These are phyloP conservation scores for Diplodia sapinea DNA, from an alignment of 2,329 filamentous ascomycete species.

Conservation along the genomic window DNA sequence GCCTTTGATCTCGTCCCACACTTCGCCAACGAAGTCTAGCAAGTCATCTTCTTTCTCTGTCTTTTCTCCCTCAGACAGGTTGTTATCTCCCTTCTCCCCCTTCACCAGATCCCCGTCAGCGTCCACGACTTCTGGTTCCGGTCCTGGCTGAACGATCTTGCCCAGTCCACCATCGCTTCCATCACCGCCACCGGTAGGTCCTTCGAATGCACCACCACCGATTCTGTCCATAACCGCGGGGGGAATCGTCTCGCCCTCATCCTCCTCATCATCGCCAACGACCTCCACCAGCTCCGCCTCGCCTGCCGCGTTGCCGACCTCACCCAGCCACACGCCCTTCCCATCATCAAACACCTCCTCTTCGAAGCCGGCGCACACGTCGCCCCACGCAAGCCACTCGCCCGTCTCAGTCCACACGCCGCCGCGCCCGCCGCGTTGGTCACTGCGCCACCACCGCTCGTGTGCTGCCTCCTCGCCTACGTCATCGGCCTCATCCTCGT, in stretches of 20 bases:
- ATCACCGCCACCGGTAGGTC: neutral
- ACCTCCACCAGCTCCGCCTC: slow-evolving; percentile 29
- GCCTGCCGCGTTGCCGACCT: slow-evolving; percentile 25
- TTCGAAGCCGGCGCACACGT: slow-evolving; percentile 53
- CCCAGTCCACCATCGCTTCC: neutral
- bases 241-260: neutral
- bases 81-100: neutral
- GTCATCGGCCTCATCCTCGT: slow-evolving; percentile 12
- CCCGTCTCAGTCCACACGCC: slow-evolving; percentile 60
- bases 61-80: neutral
- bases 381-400: slow-evolving; percentile 57
- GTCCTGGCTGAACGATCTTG: neutral
- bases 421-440: slow-evolving; percentile 58
- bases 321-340: slow-evolving; percentile 46
- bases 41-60: neutral
- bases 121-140: slow-evolving; percentile 20
- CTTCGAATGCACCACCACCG: neutral
- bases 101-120: slow-evolving; percentile 16
- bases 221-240: slow-evolving; percentile 8
- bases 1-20: slow-evolving; percentile 26
- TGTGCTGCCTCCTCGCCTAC: neutral
- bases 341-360: slow-evolving; percentile 56
- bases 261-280: slow-evolving; percentile 28
- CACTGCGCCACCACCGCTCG: slow-evolving; percentile 33
- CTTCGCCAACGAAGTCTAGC: slow-evolving; percentile 20